Base-by-base conservation (phyloP, 2,329 filamentous ascomycete genomes). In the Beauveria medogensis region DNA sequence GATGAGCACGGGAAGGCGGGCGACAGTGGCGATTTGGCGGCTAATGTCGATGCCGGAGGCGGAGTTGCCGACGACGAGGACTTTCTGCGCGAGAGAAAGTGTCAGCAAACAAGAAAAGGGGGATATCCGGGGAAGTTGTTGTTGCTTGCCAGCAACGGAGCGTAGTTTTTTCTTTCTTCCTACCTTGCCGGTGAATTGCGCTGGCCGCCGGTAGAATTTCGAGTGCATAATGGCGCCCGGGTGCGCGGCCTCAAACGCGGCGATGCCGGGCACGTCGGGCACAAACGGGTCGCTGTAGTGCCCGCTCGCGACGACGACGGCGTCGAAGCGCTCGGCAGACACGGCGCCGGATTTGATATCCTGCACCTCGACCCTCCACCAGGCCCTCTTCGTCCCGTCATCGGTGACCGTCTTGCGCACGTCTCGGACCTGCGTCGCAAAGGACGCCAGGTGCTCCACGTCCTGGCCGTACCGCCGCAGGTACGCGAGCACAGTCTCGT, bases 41-140 rank as follows among this genome's bases (percentile, higher is more conserved):
- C 83, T 84, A 55, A 92, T 86, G 66, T 92, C 89, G 41, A 89
- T 74, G 2, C 87, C 89, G 0, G 87, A 91, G 0, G 88, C 87
- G 0, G 84, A 86, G 68, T 85, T 89, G 5, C 89, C 89, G 0
- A 92, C 81, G 0, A 92, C 79, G 5, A 75, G 69, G 9, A 92
- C 75, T 55, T 89, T 86, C 73, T 88, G 66, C 26, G n/a, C 10
- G 9, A 20, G 16, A 30, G 22, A 22, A n/a, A 43, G 30, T 40
- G 54, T 47, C 24, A 56, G 20, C 14, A 20, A 40, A 5, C 7
- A 5, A 26, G n/a, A 53, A 18, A 37, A n/a, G 10, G n/a, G n/a
- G n/a, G 2, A 30, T 12, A 37, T 37, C 14, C 14, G 12, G 34
- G 34, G 2, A 37, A 16, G 34, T 14, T 34, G 12, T 14, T 34